Evolutionary conservation across 2,329 filamentous ascomycete species (phyloP).

Genomic region (Fusarium nodosum): DNA sequence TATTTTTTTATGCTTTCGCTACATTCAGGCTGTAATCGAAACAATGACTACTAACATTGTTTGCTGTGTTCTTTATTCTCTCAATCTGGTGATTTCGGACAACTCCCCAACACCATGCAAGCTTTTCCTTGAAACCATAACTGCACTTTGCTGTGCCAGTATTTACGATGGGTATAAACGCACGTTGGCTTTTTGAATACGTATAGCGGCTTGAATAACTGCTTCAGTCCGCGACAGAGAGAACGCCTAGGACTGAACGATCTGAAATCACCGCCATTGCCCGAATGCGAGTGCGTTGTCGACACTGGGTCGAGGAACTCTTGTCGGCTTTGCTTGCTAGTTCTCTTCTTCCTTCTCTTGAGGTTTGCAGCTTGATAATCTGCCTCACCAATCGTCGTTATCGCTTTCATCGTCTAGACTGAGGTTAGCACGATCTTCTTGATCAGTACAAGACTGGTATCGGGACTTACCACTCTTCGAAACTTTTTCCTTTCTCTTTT

Average conservation of each 20-base stretch:
- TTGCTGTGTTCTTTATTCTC: neutral
- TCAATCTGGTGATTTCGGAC: conserved; percentile 20
- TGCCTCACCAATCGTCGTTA: conserved; percentile 77
- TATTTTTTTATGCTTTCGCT: conserved; percentile 27
- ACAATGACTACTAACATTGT: neutral
- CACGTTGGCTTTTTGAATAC: conserved; percentile 18
- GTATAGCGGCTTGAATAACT: conserved; percentile 14
- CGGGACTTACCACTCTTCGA: conserved; percentile 89
- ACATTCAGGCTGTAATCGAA: neutral
- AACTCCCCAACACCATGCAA: conserved; percentile 41
- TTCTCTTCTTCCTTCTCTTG: conserved; percentile 31
- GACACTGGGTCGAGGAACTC: conserved; percentile 22
- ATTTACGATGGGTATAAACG: conserved; percentile 34
- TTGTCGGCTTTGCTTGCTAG: conserved; percentile 22
- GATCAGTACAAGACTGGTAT: neutral
- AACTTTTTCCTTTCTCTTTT: conserved; percentile 92
- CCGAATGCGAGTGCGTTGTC: conserved; percentile 17
- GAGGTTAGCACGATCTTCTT: conserved; percentile 22
- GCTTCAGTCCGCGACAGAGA: conserved; percentile 18
- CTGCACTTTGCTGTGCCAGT: conserved; percentile 29
- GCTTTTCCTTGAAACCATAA: conserved; percentile 35
- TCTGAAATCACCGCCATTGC: conserved; percentile 17
- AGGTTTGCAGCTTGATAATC: conserved; percentile 10
- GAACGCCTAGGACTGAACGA: conserved; percentile 13
- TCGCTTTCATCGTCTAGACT: conserved; percentile 79